Evolutionary conservation across 352 stramenopile species (phyloP).

Genomic region (Globisporangium paroecandrum): DNA sequence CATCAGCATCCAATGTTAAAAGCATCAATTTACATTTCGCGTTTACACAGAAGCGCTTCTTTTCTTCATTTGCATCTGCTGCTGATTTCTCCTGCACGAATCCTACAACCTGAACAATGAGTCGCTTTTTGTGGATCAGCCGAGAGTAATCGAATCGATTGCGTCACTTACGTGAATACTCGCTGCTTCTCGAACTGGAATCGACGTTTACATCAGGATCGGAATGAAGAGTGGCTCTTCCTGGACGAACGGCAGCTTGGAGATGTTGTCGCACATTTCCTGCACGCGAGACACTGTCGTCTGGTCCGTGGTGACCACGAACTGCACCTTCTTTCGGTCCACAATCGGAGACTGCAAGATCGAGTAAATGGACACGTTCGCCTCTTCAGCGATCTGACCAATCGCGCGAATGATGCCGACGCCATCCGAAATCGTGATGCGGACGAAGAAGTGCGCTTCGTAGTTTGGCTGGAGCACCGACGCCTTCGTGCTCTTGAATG

Average conservation of each 20-base stretch:
- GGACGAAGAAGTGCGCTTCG: slow-evolving; percentile 92
- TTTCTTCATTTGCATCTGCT: neutral
- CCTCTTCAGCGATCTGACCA: slow-evolving; percentile 92
- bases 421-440: slow-evolving; percentile 91
- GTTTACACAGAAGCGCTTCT: neutral
- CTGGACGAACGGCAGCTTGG: slow-evolving; percentile 83
- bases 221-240: slow-evolving; percentile 79
- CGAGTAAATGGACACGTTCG: slow-evolving; percentile 96
- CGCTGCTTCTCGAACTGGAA: neutral
- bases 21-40: slow-evolving; percentile 3
- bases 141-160: neutral
- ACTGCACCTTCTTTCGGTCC: slow-evolving; percentile 91
- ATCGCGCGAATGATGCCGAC: slow-evolving; percentile 94
- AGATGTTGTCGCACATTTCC: slow-evolving; percentile 87
- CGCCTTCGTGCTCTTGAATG: slow-evolving; percentile 57
- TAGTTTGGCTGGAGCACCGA: slow-evolving; percentile 90
- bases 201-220: slow-evolving; percentile 37
- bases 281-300: slow-evolving; percentile 86
- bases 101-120: too few species aligned
- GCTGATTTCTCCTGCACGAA: neutral
- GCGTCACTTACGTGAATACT: neutral
- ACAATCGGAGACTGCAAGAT: slow-evolving; percentile 95
- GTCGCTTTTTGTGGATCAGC: neutral
- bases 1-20: neutral
- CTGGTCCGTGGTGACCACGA: slow-evolving; percentile 95